Conservation (phyloP, 257 asterid species). For the Solanum pinnatisectum region DNA sequence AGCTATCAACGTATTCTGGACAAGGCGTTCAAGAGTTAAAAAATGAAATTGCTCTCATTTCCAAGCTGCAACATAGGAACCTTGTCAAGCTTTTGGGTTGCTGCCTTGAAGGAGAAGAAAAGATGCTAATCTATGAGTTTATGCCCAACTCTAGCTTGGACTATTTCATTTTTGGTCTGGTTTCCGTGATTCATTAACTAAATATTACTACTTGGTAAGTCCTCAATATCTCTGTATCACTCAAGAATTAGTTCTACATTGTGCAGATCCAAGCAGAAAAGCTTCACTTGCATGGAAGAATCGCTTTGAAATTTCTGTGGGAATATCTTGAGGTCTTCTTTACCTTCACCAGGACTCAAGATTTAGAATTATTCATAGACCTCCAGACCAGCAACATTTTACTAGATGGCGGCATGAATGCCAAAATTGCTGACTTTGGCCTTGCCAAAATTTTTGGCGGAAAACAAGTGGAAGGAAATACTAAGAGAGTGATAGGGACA, state of each 20-base stretch:
- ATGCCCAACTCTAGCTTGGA: constrained; percentile 10
- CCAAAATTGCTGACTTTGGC: constrained; percentile 13
- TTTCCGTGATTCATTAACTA: background rate
- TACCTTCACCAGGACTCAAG: constrained; percentile 13
- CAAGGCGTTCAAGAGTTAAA: constrained; percentile 6
- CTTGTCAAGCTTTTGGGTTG: constrained; percentile 11
- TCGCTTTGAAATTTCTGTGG: constrained; percentile 1
- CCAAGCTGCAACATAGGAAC: constrained; percentile 12
- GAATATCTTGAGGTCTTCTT: constrained; percentile 12
- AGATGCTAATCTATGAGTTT: constrained; percentile 6
- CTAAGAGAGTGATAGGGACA: constrained; percentile 5
- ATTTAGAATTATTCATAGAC: constrained; percentile 10
- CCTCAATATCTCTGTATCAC: background rate
- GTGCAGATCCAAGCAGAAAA: background rate
- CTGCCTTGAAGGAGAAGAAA: constrained; percentile 3
- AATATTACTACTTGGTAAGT: background rate
- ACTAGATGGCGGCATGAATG: constrained; percentile 4
- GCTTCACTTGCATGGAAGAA: background rate
- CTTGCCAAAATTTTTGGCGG: constrained; percentile 4
- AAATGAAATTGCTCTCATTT: constrained; percentile 5
- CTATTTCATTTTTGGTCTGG: constrained; percentile 5
- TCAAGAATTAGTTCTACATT: background rate
- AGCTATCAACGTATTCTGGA: background rate
- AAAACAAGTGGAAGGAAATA: background rate
- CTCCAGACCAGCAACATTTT: constrained; percentile 8